Evolutionary conservation across 2,329 filamentous ascomycete species (phyloP).

Genomic region (Aspergillus hortae): DNA sequence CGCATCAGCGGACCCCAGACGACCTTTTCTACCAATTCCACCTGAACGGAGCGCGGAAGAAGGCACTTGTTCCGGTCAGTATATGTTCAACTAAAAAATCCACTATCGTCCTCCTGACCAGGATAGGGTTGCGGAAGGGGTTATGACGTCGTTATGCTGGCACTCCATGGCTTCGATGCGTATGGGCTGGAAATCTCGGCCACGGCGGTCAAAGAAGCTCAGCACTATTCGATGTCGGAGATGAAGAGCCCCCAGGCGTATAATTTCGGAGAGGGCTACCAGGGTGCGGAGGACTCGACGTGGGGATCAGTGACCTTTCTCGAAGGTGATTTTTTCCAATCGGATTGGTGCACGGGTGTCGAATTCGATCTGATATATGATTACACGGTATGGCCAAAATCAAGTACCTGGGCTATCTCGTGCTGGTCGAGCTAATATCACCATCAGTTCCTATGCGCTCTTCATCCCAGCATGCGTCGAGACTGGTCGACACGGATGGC

Average conservation of each 20-base stretch:
- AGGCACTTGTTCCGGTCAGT: conserved; percentile 27
- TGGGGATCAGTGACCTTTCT: conserved; percentile 49
- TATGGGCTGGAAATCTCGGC: conserved; percentile 28
- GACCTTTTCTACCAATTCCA: conserved; percentile 17
- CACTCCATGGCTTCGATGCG: conserved; percentile 29
- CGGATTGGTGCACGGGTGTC: conserved; percentile 6
- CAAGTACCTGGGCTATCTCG: background rate
- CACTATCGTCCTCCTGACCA: background rate
- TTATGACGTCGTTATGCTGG: conserved; percentile 31
- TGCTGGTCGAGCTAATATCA: background rate
- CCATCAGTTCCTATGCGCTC: conserved; percentile 58
- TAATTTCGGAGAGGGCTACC: conserved; percentile 14
- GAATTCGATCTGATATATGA: conserved; percentile 19
- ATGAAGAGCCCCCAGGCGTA: conserved; percentile 13
- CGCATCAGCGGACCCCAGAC: conserved; percentile 3
- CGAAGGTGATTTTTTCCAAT: conserved; percentile 48
- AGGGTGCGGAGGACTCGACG: background rate
- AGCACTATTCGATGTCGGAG: conserved; percentile 18
- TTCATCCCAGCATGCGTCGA: conserved; percentile 52
- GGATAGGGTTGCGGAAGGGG: conserved; percentile 31
- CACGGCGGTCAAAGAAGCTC: conserved; percentile 9
- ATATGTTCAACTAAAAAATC: background rate
- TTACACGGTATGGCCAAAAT: conserved; percentile 49
- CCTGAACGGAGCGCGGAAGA: conserved; percentile 18
- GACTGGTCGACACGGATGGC: conserved; percentile 54